Evolutionary conservation across 768 basidiomycete genomes (phyloP), one percentile per base, ranked within the genome.

Genomic region (Mrakia gelida): DNA sequence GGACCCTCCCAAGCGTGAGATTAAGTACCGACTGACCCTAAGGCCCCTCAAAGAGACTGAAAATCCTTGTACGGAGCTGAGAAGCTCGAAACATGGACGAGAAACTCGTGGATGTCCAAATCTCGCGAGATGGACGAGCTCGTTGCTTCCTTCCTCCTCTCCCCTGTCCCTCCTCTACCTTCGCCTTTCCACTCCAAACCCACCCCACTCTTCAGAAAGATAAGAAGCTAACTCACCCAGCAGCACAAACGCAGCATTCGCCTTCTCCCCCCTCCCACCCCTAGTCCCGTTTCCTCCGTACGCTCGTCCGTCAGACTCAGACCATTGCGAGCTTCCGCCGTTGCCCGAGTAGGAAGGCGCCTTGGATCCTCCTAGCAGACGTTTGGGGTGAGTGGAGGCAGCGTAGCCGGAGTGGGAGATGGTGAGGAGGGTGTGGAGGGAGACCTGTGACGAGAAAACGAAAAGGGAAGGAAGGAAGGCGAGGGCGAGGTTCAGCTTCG

Each of bases 231-330:
- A 75, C 78, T 70, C 30, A 75, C 78, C 78, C 63, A 98, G 89
- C 80, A 93, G 88, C 71, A 93, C 93, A 82, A 94, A 91, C 5
- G 89, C 89, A 34, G 93, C 93, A 82, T 92, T 94, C 3, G 92
- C 92, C 82, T 88, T 92, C 38, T 63, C 41, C 2, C 77, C 71
- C 52, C 71, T 83, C 67, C 68, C 78, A 59, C 68, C 83, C 75
- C 68, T 28, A 71, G 77, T n/a, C 71, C 67, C 75, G 78, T 76
- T 74, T 49, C 32, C 76, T 76, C n/a, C 30, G 28, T 30, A 30
- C 76, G 80, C 68, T 81, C 54, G 49, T 67, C 56, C 21, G 30
- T 28, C 70, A 73, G 75, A 79, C 80, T 81, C n/a, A 80, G 2
- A 80, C 78, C 61, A 81, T 79, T 34, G 77, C 76, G 10, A 81